Evolutionary conservation across 2,329 filamentous ascomycete genomes (phyloP).

Genomic region (Chaetomiaceae sp.): DNA sequence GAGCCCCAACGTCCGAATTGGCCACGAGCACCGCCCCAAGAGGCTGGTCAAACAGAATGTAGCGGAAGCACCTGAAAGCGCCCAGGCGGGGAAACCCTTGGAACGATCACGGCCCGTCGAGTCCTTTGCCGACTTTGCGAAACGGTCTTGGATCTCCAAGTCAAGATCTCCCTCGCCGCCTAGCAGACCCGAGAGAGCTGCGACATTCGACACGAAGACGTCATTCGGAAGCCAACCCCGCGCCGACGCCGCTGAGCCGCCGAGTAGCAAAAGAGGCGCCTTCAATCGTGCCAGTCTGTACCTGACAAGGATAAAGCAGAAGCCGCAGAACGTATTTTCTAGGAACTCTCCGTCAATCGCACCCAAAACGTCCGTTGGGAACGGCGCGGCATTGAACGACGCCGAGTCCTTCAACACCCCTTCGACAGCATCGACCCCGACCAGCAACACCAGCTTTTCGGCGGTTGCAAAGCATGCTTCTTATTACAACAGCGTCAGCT

Average conservation of each 20-base stretch:
- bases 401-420: conserved; percentile 35
- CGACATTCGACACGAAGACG: conserved; percentile 20
- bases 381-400: conserved; percentile 23
- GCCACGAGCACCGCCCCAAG: conserved; percentile 26
- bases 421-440: conserved; percentile 40
- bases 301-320: conserved; percentile 49
- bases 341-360: conserved; percentile 33
- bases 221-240: conserved; percentile 24
- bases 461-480: conserved; percentile 19
- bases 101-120: conserved; percentile 39
- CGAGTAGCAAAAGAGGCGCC: conserved; percentile 35
- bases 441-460: conserved; percentile 31
- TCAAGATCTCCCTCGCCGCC: conserved; percentile 47
- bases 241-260: conserved; percentile 27
- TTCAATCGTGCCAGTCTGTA: conserved; percentile 45
- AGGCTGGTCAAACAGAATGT: conserved; percentile 23
- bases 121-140: conserved; percentile 48
- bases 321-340: conserved; percentile 40
- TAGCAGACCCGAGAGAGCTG: conserved; percentile 30
- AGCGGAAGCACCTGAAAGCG: conserved; percentile 15
- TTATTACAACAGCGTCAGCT: conserved; percentile 17
- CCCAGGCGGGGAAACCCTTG: conserved; percentile 27
- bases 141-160: conserved; percentile 47
- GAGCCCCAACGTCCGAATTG: conserved; percentile 34
- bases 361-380: conserved; percentile 19